Conservation (phyloP, 1,284 basidiomycete genomes). For the Takashimella tepidaria region DNA sequence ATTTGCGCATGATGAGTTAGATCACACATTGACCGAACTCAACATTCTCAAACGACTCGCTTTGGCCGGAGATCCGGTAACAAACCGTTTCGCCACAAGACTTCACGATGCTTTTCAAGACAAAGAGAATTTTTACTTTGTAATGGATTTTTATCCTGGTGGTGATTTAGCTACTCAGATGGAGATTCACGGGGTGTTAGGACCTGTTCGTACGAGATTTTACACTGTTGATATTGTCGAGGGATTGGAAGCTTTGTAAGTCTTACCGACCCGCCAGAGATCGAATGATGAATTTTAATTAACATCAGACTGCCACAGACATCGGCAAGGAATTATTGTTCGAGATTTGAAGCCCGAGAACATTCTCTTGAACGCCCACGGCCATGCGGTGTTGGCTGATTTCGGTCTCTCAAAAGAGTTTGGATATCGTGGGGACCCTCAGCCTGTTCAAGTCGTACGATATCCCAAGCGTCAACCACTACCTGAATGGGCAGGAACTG, state of each 20-base stretch:
- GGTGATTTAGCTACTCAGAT: slow-evolving; percentile 95
- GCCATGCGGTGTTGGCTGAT: slow-evolving; percentile 92
- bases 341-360: slow-evolving; percentile 62
- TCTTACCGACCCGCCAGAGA: neutral
- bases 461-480: slow-evolving; percentile 19
- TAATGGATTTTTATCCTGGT: slow-evolving; percentile 82
- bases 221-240: slow-evolving; percentile 95
- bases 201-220: slow-evolving; percentile 86
- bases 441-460: slow-evolving; percentile 24
- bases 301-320: slow-evolving; percentile 28
- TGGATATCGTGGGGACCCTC: slow-evolving; percentile 37
- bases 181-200: slow-evolving; percentile 85
- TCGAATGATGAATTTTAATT: neutral
- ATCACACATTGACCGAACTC: slow-evolving; percentile 92
- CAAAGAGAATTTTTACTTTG: slow-evolving; percentile 76
- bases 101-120: slow-evolving; percentile 96
- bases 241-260: slow-evolving; percentile 75
- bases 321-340: slow-evolving; percentile 50
- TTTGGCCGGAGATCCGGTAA: slow-evolving; percentile 46
- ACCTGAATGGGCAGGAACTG: slow-evolving; percentile 32
- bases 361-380: slow-evolving; percentile 84
- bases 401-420: slow-evolving; percentile 60
- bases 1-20: slow-evolving; percentile 87
- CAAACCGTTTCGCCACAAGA: slow-evolving; percentile 88
- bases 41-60: slow-evolving; percentile 83